A percentile compares a stretch with the other conserved stretches of the same genome.
Evolutionary conservation across 495 filamentous ascomycete genomes (phyloP).

Genomic region (Pyrenopolyporus hunteri): DNA sequence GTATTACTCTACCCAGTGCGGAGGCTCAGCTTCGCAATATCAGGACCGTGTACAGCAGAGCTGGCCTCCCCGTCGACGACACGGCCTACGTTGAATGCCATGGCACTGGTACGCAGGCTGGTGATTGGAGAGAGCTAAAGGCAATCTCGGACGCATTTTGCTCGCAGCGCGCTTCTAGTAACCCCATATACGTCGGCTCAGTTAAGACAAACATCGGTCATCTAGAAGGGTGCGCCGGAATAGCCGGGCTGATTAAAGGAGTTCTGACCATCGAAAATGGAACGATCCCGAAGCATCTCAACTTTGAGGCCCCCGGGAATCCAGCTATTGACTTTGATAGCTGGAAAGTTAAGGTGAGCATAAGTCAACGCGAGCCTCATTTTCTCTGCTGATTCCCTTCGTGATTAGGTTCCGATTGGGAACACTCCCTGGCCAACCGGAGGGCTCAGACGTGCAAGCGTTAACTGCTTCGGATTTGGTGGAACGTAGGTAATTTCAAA

Average conservation of each 20-base stretch:
- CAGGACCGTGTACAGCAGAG: conserved; percentile 46
- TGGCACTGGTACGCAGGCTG: conserved; percentile 54
- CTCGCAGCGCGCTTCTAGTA: conserved; percentile 34
- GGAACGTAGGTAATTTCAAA: conserved; percentile 23
- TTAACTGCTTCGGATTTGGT: conserved; percentile 34
- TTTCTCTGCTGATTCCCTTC: background rate
- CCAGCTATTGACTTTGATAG: conserved; percentile 44
- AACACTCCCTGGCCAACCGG: conserved; percentile 22
- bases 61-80: conserved; percentile 51
- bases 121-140: conserved; percentile 62
- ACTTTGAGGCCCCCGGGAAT: conserved; percentile 51
- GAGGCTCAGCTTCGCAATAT: conserved; percentile 60
- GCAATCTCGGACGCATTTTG: conserved; percentile 55
- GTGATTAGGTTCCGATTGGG: conserved; percentile 4
- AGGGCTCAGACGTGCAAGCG: conserved; percentile 23
- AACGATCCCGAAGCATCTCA: conserved; percentile 51
- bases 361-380: background rate
- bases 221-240: conserved; percentile 49
- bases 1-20: conserved; percentile 38
- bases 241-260: conserved; percentile 58
- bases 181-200: conserved; percentile 45
- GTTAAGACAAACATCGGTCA: conserved; percentile 55
- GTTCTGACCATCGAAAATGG: conserved; percentile 58
- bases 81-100: conserved; percentile 59
- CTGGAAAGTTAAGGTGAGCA: conserved; percentile 44